phyloP scores from a whole-genome alignment of 2,329 filamentous ascomycete species.

The Aspergillus persii region DNA sequence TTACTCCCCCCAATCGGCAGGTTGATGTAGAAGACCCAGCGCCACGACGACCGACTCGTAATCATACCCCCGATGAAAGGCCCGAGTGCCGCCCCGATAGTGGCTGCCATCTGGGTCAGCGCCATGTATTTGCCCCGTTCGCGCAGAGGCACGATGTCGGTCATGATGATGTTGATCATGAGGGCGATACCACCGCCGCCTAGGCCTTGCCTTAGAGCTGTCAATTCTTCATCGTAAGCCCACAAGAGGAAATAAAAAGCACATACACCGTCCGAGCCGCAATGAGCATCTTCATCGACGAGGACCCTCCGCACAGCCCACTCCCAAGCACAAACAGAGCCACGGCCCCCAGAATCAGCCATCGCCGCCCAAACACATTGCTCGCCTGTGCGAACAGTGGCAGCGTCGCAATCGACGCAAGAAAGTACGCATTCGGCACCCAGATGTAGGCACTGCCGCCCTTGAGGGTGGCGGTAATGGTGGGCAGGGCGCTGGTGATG shows the following conservation, averaged over 20 bases:
- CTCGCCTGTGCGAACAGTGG: conserved; percentile 48
- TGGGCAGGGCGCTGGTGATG: conserved; percentile 5
- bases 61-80: conserved; percentile 21
- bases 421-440: neutral
- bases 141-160: conserved; percentile 51
- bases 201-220: conserved; percentile 44
- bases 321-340: conserved; percentile 52
- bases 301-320: conserved; percentile 50
- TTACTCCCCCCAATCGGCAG: conserved; percentile 13
- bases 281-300: conserved; percentile 47
- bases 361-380: conserved; percentile 52
- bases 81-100: conserved; percentile 42
- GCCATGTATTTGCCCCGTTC: conserved; percentile 47
- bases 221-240: neutral
- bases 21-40: conserved; percentile 29
- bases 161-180: conserved; percentile 50
- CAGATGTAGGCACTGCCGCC: conserved; percentile 2
- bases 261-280: conserved; percentile 44
- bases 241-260: neutral
- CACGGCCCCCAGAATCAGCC: conserved; percentile 39
- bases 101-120: conserved; percentile 39
- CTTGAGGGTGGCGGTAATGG: neutral
- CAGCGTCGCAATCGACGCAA: neutral
- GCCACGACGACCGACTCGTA: conserved; percentile 20
- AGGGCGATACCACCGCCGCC: conserved; percentile 45